Base-by-base conservation (phyloP, 2,329 filamentous ascomycete species). In the Phyllosticta citrichinensis region DNA sequence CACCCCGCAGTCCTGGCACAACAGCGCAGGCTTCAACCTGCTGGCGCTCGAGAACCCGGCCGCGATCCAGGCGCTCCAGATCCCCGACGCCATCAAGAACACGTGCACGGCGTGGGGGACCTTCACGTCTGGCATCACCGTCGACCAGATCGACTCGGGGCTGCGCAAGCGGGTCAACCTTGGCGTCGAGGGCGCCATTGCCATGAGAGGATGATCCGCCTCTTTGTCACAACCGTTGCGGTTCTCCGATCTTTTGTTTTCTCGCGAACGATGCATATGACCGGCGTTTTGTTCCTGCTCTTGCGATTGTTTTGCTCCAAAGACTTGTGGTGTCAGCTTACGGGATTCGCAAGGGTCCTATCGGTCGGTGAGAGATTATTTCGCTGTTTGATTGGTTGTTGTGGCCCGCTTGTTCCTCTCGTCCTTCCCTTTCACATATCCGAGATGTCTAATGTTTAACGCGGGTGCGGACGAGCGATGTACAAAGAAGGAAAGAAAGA, bases 111-210 rank as follows among this genome's bases (percentile, higher is more conserved):
- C 63, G 20, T 75, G 75, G 75, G 66, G 64, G 56, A 65, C 68
- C 0, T 75, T 68, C 56, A 70, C 72, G 2, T 64, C 63, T 1
- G 57, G 64, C 9, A 55, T 71, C 63, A 56, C 65, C 33, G 64
- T 68, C 9, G 65, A 72, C 33, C 67, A 73, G 65, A 73, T 73
- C 57, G 71, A 74, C 64, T 70, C 68, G 20, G 70, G 70, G 0
- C 53, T 70, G 25, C 40, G 40, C 40, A 47, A 47, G 40, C 40
- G 40, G 3, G n/a, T 47, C 40, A 47, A 47, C 17, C 40, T 47
- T 2, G 40, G 40, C 14, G 40, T 47, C 40, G 4, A 47, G 3
- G 40, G 40, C 40, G 40, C 40, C 17, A 5, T 47, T n/a, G 40
- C 17, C 40, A 47, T n/a, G 14, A 47, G n/a, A 22, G n/a, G n/a